These are phyloP conservation scores for Colletotrichum brevisporum DNA, from an alignment of 2,329 filamentous ascomycete genomes.

Conservation along the genomic window DNA sequence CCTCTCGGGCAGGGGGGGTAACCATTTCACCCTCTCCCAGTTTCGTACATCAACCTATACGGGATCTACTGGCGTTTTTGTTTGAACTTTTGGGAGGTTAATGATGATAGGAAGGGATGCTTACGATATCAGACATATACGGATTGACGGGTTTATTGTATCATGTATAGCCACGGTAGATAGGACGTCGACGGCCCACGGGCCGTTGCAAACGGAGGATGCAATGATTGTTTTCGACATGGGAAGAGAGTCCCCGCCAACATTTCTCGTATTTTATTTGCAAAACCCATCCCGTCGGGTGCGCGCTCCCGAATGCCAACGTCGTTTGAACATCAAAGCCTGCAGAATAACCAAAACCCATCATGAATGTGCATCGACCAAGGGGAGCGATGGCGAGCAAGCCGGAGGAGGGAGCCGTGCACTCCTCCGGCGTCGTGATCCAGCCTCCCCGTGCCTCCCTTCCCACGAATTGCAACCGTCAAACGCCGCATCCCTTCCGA, in stretches of 20 bases:
- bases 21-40: background rate
- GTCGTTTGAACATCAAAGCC: too few species aligned
- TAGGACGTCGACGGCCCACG: constrained; percentile 5
- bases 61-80: constrained; percentile 29
- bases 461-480: constrained; percentile 2
- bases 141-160: background rate
- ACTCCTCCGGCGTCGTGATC: constrained; percentile 29
- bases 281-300: background rate
- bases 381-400: background rate
- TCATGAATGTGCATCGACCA: too few species aligned
- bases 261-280: constrained; percentile 7
- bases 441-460: background rate
- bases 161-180: constrained; percentile 19
- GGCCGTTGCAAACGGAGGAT: constrained; percentile 17
- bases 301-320: background rate
- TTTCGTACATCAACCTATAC: constrained; percentile 14
- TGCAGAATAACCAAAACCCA: too few species aligned
- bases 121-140: constrained; percentile 22
- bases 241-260: background rate
- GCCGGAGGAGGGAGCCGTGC: constrained; percentile 23
- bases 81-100: constrained; percentile 1
- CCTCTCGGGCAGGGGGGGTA: background rate
- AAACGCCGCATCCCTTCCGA: constrained; percentile 33
- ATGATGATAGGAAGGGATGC: constrained; percentile 18
- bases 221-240: background rate